Base-by-base conservation (phyloP, 78 protist genomes). In the Dictyostelium purpureum region DNA sequence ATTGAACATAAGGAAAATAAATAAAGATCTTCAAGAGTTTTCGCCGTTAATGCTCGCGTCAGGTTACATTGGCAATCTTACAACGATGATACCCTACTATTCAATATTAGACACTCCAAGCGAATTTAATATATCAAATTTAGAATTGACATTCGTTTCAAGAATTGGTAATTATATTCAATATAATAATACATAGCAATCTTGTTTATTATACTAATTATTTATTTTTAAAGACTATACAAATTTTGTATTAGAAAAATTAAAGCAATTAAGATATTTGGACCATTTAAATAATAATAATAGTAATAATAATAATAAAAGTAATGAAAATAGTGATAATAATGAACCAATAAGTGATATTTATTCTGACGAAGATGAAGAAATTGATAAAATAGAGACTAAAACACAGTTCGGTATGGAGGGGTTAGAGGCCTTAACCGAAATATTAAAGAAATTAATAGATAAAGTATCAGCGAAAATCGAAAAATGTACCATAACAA, bases 341-440 rank as follows among this genome's bases (percentile, higher is more conserved):
- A 28, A 67, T 14, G 57, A 45, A 51, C n/a, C n/a, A 26, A 9
- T 52, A 4, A 56, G 45, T 21, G 70, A 83, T 56, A n/a, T n/a
- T n/a, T 83, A 83, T 45, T 83, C 90, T 2, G 90, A 83, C 31
- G 90, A 83, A 57, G 90, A 83, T 21, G 90, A 83, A 45, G 90
- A 83, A 31, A 65, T 83, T 35, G 90, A 83, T 59, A 83, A 71
- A 3, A 69, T 71, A 14, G 52, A 83, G 31, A 37, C 26, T 2
- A 76, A 76, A 6, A 54, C 28, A 14, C 31, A 71, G 26, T 57
- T 65, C 24, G 66, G 70, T n/a, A 33, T 57, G 0, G 79, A 71
- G 14, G 90, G 90, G 37, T 73, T 83, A 42, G 90, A 83, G 37
- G 63, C 76, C 19, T 33, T 83, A 6, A n/a, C 80, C 37, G 90